Evolutionary conservation across 495 filamentous ascomycete species (phyloP), one percentile per base, ranked within the genome.

Genomic region (Xanthoparmelia taractica): DNA sequence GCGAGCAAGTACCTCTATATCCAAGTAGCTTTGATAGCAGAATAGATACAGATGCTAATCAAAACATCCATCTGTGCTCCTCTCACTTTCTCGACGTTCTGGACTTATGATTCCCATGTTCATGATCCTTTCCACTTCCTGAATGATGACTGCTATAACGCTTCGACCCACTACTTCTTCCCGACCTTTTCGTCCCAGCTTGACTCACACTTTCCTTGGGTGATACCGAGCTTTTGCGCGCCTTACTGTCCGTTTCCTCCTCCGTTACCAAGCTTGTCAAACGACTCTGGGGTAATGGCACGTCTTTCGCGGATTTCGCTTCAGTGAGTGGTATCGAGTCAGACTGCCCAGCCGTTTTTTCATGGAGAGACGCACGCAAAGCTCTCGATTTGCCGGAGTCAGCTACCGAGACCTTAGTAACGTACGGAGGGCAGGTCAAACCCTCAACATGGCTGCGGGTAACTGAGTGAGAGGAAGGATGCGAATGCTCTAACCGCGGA

Each of bases 121-220:
- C 57, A 13, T 64, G 37, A 15, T 38, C 36, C 10, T 33, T 60
- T 38, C 56, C 55, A 34, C 62, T 66, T 41, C 34, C 48, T 31
- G 45, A 29, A 36, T 36, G 52, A 23, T 57, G 60, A 58, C 56
- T 13, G 40, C 65, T 38, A 55, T 54, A 45, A 43, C 50, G 41
- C 15, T 60, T 58, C 15, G 65, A 65, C 34, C 62, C 61, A 20
- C 57, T 50, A 23, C 68, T 65, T 64, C 64, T 64, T 61, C 69
- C 63, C 57, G 70, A 72, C 45, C 68, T 68, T 41, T 74, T 79
- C 27, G 77, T 82, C 12, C 80, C 82, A 3, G 86, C 79, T 68
- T 84, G 84, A 68, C 85, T 88, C 52, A 88, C 80, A 68, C 85
- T 88, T 69, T 90, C 87, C 62, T 80, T 81, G 4, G 87, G 86